Evolutionary conservation across 1,139 yeast genomes (phyloP).

Genomic region (Lodderomyces beijingensis): DNA sequence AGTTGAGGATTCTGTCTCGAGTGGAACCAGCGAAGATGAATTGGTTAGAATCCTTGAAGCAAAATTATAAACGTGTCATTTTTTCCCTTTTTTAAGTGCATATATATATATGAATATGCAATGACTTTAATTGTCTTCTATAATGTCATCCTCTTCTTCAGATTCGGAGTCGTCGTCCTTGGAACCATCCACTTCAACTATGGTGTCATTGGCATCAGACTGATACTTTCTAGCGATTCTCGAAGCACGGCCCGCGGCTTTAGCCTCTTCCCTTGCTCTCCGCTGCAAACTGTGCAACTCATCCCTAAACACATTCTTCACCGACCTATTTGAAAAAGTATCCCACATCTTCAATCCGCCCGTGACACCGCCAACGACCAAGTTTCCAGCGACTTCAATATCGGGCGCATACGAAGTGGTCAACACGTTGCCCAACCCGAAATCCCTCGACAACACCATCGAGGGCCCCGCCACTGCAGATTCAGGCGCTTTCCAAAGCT

Average conservation of each 20-base stretch:
- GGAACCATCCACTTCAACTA: constrained; percentile 56
- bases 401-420: constrained; percentile 84
- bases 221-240: constrained; percentile 70
- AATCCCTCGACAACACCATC: constrained; percentile 87
- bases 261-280: constrained; percentile 56
- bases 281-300: constrained; percentile 53
- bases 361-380: constrained; percentile 84
- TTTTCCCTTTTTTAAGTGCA: constrained; percentile 1
- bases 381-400: constrained; percentile 76
- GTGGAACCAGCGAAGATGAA: constrained; percentile 33
- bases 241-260: constrained; percentile 53
- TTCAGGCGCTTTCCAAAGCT: constrained; percentile 76
- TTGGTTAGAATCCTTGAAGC: constrained; percentile 27
- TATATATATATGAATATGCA: too few relatives aligned
- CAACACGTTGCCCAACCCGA: constrained; percentile 92
- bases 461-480: constrained; percentile 57
- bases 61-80: constrained; percentile 6
- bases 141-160: constrained; percentile 42
- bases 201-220: constrained; percentile 46
- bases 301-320: constrained; percentile 62
- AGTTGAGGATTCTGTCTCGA: constrained; percentile 32
- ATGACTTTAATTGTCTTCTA: constrained; percentile 9
- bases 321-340: constrained; percentile 73
- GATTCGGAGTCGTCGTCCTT: constrained; percentile 54
- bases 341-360: constrained; percentile 93